A percentile compares a stretch with the other conserved stretches of the same genome.
Conservation (phyloP, 805 yeast species). For the Priceomyces haplophilus region DNA sequence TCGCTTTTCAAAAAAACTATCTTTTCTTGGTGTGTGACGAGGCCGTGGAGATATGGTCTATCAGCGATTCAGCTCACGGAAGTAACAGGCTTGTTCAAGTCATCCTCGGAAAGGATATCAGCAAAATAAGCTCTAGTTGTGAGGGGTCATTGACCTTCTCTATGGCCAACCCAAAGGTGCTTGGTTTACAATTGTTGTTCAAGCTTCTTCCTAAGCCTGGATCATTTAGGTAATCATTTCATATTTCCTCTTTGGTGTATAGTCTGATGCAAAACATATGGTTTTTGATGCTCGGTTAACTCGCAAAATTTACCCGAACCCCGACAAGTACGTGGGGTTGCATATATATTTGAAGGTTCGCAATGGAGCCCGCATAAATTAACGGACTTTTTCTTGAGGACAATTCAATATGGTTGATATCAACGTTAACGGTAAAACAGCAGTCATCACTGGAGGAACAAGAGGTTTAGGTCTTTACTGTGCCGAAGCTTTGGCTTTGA, state of each 20-base stretch:
- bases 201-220: slow-evolving; percentile 12
- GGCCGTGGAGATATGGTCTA: slow-evolving; percentile 65
- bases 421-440: slow-evolving; percentile 58
- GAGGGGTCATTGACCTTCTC: slow-evolving; percentile 20
- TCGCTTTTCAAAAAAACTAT: slow-evolving; percentile 33
- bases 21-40: slow-evolving; percentile 56
- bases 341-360: too few species aligned
- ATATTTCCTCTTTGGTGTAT: neutral
- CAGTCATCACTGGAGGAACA: slow-evolving; percentile 71
- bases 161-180: slow-evolving; percentile 65
- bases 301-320: neutral
- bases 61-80: slow-evolving; percentile 45
- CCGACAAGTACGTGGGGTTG: neutral
- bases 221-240: neutral
- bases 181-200: slow-evolving; percentile 61
- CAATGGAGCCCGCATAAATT: too few species aligned
- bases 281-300: neutral
- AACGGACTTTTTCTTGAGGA: too few species aligned
- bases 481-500: slow-evolving; percentile 59
- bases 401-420: slow-evolving; percentile 35
- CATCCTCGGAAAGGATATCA: slow-evolving; percentile 65
- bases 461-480: slow-evolving; percentile 70
- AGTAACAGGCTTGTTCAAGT: slow-evolving; percentile 59
- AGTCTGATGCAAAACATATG: too few species aligned
- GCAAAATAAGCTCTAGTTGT: slow-evolving; percentile 17